phyloP scores from a whole-genome alignment of 495 filamentous ascomycete genomes.

The Viridothelium virens region DNA sequence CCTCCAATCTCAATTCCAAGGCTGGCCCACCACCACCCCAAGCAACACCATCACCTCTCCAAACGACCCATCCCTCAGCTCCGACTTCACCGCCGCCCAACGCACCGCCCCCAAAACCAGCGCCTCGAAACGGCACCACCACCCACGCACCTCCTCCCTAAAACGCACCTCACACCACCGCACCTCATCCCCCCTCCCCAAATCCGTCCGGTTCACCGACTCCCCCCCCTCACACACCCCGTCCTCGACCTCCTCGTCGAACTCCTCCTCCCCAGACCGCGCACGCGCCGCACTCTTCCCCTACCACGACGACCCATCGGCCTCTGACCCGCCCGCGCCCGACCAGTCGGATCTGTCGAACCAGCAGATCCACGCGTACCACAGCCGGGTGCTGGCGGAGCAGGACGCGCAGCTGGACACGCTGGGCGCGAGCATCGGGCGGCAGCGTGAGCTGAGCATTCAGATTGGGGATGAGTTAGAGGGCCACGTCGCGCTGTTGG shows the following conservation, averaged over 20 bases:
- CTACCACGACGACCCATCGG: conserved; percentile 60
- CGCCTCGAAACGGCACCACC: conserved; percentile 35
- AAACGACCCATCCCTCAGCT: conserved; percentile 57
- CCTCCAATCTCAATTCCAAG: conserved; percentile 54
- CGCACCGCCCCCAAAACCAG: conserved; percentile 19
- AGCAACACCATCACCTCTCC: conserved; percentile 49
- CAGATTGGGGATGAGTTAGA: conserved; percentile 96
- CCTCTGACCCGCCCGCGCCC: conserved; percentile 36
- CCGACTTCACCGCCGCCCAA: conserved; percentile 59
- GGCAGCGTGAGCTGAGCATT: conserved; percentile 87
- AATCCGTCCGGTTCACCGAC: conserved; percentile 90
- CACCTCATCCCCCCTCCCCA: conserved; percentile 38
- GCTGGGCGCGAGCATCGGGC: conserved; percentile 75
- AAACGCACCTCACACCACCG: conserved; percentile 44
- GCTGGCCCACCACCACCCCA: conserved; percentile 42
- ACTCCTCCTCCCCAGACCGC: conserved; percentile 40
- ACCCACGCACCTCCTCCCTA: conserved; percentile 41
- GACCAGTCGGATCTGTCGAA: conserved; percentile 67
- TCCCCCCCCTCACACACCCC: conserved; percentile 43
- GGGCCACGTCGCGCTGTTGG: conserved; percentile 75
- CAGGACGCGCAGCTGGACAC: conserved; percentile 91
- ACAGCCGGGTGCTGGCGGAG: conserved; percentile 66
- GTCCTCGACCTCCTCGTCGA: no score
- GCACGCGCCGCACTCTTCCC: conserved; percentile 54
- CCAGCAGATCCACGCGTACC: conserved; percentile 79